Evolutionary conservation across 2,329 filamentous ascomycete genomes (phyloP).

Genomic region (Knufia fluminis): DNA sequence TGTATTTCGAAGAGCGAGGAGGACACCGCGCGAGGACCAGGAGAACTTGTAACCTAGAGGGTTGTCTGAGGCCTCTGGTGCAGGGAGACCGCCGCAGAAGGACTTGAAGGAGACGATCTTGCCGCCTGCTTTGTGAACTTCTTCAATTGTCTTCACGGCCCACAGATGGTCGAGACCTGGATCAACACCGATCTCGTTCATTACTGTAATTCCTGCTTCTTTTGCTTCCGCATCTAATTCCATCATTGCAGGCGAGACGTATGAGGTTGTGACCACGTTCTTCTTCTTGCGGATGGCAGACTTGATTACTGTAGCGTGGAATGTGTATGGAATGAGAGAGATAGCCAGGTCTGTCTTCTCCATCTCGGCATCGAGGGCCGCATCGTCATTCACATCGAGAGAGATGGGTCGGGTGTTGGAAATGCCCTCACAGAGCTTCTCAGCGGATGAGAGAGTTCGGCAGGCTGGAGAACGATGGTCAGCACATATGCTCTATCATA

Average conservation of each 20-base stretch:
- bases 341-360: slow-evolving; percentile 72
- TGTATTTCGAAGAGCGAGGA: slow-evolving; percentile 78
- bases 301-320: slow-evolving; percentile 84
- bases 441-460: slow-evolving; percentile 66
- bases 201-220: slow-evolving; percentile 87
- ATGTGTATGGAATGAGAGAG: slow-evolving; percentile 82
- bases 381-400: slow-evolving; percentile 69
- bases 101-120: slow-evolving; percentile 74
- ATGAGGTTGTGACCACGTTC: slow-evolving; percentile 90
- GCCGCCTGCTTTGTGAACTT: slow-evolving; percentile 79
- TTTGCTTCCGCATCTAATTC: slow-evolving; percentile 76
- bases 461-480: slow-evolving; percentile 49
- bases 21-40: slow-evolving; percentile 69
- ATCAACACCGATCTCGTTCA: slow-evolving; percentile 83
- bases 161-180: slow-evolving; percentile 47
- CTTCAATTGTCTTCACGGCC: slow-evolving; percentile 77
- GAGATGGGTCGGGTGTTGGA: slow-evolving; percentile 66
- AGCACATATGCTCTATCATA: slow-evolving; percentile 4
- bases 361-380: slow-evolving; percentile 71
- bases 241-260: slow-evolving; percentile 85
- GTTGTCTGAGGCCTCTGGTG: slow-evolving; percentile 55
- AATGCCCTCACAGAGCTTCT: slow-evolving; percentile 65
- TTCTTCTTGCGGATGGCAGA: slow-evolving; percentile 88
- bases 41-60: slow-evolving; percentile 91
- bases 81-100: slow-evolving; percentile 74